Base-by-base conservation (phyloP, 352 stramenopile genomes). In the Hyaloperonospora arabidopsidis region DNA sequence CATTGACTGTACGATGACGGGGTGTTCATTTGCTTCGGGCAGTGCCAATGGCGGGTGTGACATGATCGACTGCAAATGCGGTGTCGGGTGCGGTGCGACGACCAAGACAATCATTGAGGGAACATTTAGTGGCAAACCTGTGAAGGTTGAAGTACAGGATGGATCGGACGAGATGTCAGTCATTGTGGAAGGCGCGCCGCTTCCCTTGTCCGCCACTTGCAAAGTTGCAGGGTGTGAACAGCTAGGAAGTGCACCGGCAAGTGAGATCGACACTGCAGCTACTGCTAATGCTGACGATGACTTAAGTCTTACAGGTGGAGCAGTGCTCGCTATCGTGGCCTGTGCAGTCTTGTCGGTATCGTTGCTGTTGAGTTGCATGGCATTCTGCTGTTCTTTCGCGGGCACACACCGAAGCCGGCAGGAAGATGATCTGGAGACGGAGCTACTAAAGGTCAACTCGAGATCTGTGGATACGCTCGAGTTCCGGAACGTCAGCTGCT, bases 201-300 rank as follows among this genome's bases (percentile, higher is more conserved):
- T 90, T 11, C 80, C 80, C n/a, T 51, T 91, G n/a, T 71, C 71
- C 11, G 80, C 74, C 25, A 77, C 68, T 3, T 91, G 80, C 52
- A 65, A 62, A 15, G 80, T 78, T 0, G 83, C 78, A 0, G 74
- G 70, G 2, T 91, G 80, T 54, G 78, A 89, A 48, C 29, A 35
- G 12, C 19, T 15, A 1, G 44, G 39, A 45, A 45, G 28, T 25
- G 38, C 23, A 0, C 56, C 64, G n/a, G 60, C 54, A 38, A 29
- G 19, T 17, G 52, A 41, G 13, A 44, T 21, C 3, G 28, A 28
- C 39, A 49, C 28, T 28, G 61, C 50, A 1, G 63, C 61, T 40
- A 60, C 46, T 2, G 50, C 56, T 0, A 54, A 22, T 14, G 41
- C 25, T 49, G 51, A n/a, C 13, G 56, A 48, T 21, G 51, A 36